These are phyloP conservation scores for Coemansia sp. DNA, from an alignment of 192 early-diverging fungal genomes.

Conservation along the genomic window DNA sequence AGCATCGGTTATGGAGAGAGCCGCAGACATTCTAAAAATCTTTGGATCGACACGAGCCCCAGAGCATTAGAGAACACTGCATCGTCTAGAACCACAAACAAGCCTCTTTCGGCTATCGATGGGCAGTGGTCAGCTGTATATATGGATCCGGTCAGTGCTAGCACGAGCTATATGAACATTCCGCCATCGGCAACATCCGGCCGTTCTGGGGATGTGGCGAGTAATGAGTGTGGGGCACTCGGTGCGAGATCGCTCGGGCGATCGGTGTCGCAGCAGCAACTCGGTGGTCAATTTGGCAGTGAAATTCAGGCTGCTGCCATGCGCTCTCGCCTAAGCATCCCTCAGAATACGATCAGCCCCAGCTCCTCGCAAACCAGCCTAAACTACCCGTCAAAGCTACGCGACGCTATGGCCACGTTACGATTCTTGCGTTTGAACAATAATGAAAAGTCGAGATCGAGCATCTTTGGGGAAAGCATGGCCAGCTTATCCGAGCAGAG, in stretches of 20 bases:
- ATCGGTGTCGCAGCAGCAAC: constrained; percentile 52
- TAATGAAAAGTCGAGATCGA: constrained; percentile 32
- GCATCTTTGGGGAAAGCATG: constrained; percentile 40
- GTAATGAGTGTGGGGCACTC: constrained; percentile 8
- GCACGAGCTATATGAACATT: not conserved
- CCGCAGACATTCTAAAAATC: constrained; percentile 11
- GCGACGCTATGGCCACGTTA: constrained; percentile 56
- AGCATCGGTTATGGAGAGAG: constrained; percentile 25
- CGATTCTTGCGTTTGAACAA: constrained; percentile 43
- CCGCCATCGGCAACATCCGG: constrained; percentile 20
- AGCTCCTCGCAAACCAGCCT: constrained; percentile 49
- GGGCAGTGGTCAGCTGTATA: constrained; percentile 24
- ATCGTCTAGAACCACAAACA: not conserved
- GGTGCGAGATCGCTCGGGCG: constrained; percentile 30
- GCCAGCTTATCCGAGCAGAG: constrained; percentile 36
- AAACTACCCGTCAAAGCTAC: constrained; percentile 53
- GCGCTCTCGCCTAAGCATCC: constrained; percentile 16
- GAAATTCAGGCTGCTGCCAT: constrained; percentile 2
- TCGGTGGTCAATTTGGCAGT: constrained; percentile 3
- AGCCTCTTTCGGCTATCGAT: constrained; percentile 11
- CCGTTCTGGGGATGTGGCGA: constrained; percentile 7
- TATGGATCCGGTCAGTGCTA: constrained; percentile 17
- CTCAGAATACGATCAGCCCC: constrained; percentile 29
- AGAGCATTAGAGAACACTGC: not conserved
- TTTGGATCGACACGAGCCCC: constrained; percentile 43